Conservation (phyloP, 345 rosid genomes). For the Streptanthus diversifolius region DNA sequence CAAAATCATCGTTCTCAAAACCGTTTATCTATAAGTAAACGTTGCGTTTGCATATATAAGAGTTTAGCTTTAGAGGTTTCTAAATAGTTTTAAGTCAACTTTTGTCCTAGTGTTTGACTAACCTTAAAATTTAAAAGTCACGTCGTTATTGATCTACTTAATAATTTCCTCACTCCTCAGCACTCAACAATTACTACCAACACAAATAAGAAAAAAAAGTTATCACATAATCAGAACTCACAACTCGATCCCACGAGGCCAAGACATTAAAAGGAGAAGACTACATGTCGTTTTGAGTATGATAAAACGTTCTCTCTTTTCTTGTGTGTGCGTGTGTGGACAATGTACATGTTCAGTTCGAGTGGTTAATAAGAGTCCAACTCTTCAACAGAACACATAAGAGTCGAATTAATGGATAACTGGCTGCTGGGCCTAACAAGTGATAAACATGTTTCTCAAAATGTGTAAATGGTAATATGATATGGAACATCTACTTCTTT, state of each 20-base stretch:
- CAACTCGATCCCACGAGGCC: too few relatives aligned
- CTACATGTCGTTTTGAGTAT: slow-evolving; percentile 4
- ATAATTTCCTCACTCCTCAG: background rate
- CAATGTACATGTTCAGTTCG: background rate
- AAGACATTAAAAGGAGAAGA: background rate
- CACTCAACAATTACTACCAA: background rate
- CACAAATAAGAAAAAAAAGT: background rate
- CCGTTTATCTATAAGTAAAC: background rate
- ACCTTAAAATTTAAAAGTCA: background rate
- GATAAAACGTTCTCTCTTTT: slow-evolving; percentile 2
- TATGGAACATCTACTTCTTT: background rate
- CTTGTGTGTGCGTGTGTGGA: background rate
- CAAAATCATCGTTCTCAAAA: background rate
- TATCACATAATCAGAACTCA: background rate
- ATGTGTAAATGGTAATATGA: background rate
- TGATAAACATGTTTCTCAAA: background rate
- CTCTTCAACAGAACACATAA: background rate
- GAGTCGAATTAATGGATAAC: background rate
- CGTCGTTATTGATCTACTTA: background rate
- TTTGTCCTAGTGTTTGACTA: background rate
- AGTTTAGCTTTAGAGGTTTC: background rate
- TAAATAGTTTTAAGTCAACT: background rate
- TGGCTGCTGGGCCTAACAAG: slow-evolving; percentile 19
- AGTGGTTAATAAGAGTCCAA: background rate
- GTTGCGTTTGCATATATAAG: background rate